Conservation (phyloP, 225 moss, liverwort and hornwort genomes). For the Polytrichum commune region DNA sequence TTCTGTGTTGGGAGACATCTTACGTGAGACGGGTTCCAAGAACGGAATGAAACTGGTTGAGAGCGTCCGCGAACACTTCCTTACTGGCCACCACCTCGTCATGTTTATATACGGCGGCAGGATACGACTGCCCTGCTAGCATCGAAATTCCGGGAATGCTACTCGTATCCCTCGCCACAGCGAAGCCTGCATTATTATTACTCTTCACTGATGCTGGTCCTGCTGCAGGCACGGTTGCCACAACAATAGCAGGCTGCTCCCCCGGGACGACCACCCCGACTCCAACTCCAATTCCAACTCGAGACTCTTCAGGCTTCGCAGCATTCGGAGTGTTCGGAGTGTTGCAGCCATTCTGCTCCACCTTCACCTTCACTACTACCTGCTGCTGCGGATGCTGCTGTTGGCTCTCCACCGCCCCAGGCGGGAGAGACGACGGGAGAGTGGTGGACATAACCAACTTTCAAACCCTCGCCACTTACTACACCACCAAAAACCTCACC, state of each 20-base stretch:
- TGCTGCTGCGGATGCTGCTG: too few relatives aligned
- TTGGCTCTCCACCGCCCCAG: constrained; percentile 19
- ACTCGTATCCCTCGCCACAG: constrained; percentile 31
- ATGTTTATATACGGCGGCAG: constrained; percentile 51
- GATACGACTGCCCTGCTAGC: constrained; percentile 57
- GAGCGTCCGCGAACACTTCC: constrained; percentile 65
- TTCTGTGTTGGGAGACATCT: constrained; percentile 9
- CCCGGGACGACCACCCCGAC: neutral
- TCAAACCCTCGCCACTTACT: constrained; percentile 5
- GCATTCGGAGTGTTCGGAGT: neutral
- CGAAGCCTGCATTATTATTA: constrained; percentile 13
- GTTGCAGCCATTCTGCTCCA: constrained; percentile 24
- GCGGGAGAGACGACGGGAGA: constrained; percentile 20
- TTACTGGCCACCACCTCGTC: constrained; percentile 59
- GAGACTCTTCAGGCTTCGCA: too few relatives aligned
- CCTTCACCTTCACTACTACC: constrained; percentile 15
- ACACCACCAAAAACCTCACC: constrained; percentile 5
- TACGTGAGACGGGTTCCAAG: constrained; percentile 71
- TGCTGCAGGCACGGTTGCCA: neutral
- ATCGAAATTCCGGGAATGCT: constrained; percentile 56
- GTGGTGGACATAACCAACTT: constrained; percentile 30
- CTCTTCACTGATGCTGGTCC: neutral
- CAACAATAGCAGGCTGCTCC: constrained; percentile 13
- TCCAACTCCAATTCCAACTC: neutral
- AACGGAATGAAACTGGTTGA: constrained; percentile 65